Base-by-base conservation (phyloP, 345 rosid genomes). In the Physaria fendleri region DNA sequence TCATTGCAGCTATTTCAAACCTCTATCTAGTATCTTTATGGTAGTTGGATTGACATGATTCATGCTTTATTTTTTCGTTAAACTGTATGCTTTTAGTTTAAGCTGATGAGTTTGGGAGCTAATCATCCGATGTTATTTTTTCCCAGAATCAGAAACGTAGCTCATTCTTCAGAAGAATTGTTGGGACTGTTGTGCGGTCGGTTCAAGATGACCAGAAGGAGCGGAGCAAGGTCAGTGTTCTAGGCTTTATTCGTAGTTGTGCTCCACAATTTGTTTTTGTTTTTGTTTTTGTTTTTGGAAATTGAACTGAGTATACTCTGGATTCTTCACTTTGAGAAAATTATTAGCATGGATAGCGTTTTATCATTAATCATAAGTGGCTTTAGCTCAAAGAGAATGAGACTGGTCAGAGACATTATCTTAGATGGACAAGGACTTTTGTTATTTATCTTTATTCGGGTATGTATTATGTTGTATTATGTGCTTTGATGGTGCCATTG, bases 181-280 rank as follows among this genome's bases (percentile, higher is more conserved):
- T 87, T 68, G 87, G 92, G 68, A 87, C 88, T 2, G 89, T 91
- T 56, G 95, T 91, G 25, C 83, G 95, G 37, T 82, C 96, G 4
- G 88, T 85, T 59, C 89, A 91, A 62, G 98, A 91, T 66, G 95
- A 91, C 72, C 89, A 87, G 73, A 90, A 85, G 68, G 96, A 85
- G 79, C 91, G 68, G 96, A 85, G 79, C 91, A 87, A 88, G 96
- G 98, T 91, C 15, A 52, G 65, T 39, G 48, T 18, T 58, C 45
- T 50, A 16, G 38, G 28, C 13, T 22, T 11, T 61, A 13, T 12
- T 24, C 12, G 9, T 37, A 32, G 37, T 22, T 20, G 66, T 18
- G 41, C 21, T 11, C 29, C 34, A 46, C 13, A 32, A 10, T 4
- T n/a, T 6, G n/a, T 29, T 41, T 28, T 4, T 14, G n/a, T 8